Percentiles rank a stretch among this genome's conserved stretches.
These are phyloP conservation scores for Oryza glaberrima DNA, from an alignment of 176 grass and related monocot species.

Conservation along the genomic window DNA sequence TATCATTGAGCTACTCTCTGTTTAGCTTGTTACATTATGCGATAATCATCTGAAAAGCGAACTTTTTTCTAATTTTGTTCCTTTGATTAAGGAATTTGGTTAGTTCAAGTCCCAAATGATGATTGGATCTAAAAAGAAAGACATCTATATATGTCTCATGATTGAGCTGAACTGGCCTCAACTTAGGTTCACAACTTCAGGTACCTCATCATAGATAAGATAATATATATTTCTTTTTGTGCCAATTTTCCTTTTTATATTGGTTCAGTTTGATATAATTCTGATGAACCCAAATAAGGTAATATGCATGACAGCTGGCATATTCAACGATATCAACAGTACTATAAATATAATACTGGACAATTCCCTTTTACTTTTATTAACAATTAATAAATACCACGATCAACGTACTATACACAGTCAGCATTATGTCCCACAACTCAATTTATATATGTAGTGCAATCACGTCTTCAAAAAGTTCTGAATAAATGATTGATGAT, in stretches of 20 bases:
- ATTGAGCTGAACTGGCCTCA: neutral
- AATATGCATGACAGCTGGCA: neutral
- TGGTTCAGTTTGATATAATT: neutral
- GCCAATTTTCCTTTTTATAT: neutral
- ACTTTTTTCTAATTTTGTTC: neutral
- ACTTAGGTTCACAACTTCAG: neutral
- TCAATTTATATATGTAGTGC: constrained; percentile 1
- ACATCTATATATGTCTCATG: neutral
- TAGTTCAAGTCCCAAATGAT: neutral
- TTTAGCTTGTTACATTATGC: neutral
- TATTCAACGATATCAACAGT: constrained; percentile 5
- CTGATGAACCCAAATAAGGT: neutral
- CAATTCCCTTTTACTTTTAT: constrained; percentile 2
- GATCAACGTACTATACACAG: no score
- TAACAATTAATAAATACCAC: neutral
- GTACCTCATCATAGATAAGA: neutral
- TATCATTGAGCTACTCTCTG: neutral
- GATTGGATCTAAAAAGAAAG: neutral
- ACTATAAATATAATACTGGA: neutral
- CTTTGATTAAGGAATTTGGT: neutral
- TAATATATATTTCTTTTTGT: neutral
- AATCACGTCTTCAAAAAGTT: neutral
- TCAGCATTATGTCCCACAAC: neutral
- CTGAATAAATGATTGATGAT: neutral
- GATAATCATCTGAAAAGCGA: neutral